Base-by-base conservation (phyloP, 2,329 filamentous ascomycete genomes). In the Pseudophaeomoniella oleicola region DNA sequence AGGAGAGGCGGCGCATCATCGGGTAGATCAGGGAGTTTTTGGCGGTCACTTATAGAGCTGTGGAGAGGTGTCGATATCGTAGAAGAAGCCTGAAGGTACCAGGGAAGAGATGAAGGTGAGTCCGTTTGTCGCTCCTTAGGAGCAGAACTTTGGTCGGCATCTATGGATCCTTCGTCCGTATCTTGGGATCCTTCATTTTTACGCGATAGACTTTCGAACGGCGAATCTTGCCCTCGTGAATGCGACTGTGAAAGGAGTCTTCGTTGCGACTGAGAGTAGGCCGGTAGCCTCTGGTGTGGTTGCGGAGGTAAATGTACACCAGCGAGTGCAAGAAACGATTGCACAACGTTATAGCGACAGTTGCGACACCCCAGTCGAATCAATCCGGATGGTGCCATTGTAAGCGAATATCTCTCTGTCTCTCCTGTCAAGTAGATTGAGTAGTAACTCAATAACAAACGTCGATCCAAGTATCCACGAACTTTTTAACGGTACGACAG, bases 11-110 rank as follows among this genome's bases (percentile, higher is more conserved):
- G 90, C 0, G 85, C 64, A 39, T 78, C 68, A 2, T 67, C 60
- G 0, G 87, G 87, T 1, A 81, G 59, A 13, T 71, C 63, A 18
- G 78, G 78, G 14, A 82, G 61, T 34, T 61, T 57, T 48, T 78
- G 74, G 34, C 65, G 61, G 22, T 68, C 60, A 35, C 65, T 61
- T 30, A 72, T 49, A 3, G 62, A 54, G 22, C 54, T 53, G 10
- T 38, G 15, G n/a, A 61, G 51, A 19, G 59, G 51, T 5, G 53
- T 42, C 4, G 49, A 43, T 27, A 39, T 52, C 37, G 55, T 49
- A 10, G 62, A 56, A 42, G 83, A 71, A 45, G 82, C 75, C 51
- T 90, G 77, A 17, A 93, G 74, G 56, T 94, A 96, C 90, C 90
- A 96, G 4, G 83, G 83, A 5, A 75, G 57, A 37, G 15, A 17